Conservation (phyloP, 1,139 yeast species). For the Arxiozyma heterogenica region DNA sequence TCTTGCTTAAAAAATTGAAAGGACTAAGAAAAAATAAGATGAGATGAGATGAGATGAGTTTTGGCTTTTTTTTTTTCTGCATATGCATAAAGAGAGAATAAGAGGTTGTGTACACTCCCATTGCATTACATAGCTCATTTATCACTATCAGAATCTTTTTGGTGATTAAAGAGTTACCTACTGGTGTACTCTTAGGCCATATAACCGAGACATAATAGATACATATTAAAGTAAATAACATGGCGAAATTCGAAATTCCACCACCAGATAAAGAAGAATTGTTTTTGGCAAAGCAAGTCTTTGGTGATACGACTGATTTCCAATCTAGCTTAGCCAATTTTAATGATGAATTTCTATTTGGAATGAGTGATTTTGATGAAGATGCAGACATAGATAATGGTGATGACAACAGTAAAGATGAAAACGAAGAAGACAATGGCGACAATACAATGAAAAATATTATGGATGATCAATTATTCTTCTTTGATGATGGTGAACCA, state of each 20-base stretch:
- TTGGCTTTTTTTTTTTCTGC: neutral
- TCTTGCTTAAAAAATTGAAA: no score
- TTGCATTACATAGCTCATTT: no score
- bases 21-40: neutral
- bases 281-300: slow-evolving; percentile 70
- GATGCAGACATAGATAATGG: slow-evolving; percentile 29
- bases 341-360: slow-evolving; percentile 43
- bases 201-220: neutral
- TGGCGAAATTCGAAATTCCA: slow-evolving; percentile 30
- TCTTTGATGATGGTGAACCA: slow-evolving; percentile 48
- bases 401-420: slow-evolving; percentile 28
- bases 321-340: slow-evolving; percentile 54
- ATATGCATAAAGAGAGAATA: neutral
- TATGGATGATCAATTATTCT: slow-evolving; percentile 54
- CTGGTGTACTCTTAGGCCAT: neutral
- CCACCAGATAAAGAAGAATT: slow-evolving; percentile 81
- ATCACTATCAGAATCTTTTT: no score
- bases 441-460: slow-evolving; percentile 29
- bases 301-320: slow-evolving; percentile 81
- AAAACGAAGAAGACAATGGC: slow-evolving; percentile 32
- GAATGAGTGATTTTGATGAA: slow-evolving; percentile 31
- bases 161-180: neutral
- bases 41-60: slow-evolving; percentile 3
- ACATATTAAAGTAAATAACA: slow-evolving; percentile 4
- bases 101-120: neutral